Percentiles rank a stretch among this genome's conserved stretches.
Conservation (phyloP, 768 basidiomycete genomes). For the Obba rivulosa region DNA sequence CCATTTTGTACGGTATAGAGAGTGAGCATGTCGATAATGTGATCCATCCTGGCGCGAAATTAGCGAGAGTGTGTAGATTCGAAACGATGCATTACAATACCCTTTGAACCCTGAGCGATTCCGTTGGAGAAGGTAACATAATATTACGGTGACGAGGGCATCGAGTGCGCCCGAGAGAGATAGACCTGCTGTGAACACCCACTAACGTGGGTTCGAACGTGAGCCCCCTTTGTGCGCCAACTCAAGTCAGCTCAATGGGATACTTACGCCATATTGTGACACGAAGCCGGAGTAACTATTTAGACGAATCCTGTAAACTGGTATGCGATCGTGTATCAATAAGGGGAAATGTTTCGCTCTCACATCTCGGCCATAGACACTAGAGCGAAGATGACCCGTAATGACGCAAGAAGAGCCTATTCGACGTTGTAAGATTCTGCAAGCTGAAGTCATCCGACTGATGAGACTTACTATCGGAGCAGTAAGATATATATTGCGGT, state of each 20-base stretch:
- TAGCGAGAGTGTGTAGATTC: neutral
- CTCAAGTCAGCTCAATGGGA: neutral
- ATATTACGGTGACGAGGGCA: constrained; percentile 17
- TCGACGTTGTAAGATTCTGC: neutral
- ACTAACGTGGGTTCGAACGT: too few relatives aligned
- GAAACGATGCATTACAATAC: constrained; percentile 3
- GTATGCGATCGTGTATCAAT: neutral
- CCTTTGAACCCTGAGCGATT: constrained; percentile 14
- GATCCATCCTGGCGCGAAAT: constrained; percentile 14
- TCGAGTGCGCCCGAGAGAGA: constrained; percentile 19
- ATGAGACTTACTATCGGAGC: neutral
- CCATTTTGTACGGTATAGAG: constrained; percentile 22
- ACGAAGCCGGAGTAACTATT: constrained; percentile 13
- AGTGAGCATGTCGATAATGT: constrained; percentile 16
- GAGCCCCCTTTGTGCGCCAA: neutral
- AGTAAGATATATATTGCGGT: neutral
- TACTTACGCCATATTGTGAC: constrained; percentile 9
- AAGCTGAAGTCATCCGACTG: neutral
- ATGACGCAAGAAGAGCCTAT: neutral
- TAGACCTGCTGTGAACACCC: constrained; percentile 23
- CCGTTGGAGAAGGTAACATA: constrained; percentile 21
- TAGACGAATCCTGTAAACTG: constrained; percentile 8
- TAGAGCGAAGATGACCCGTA: neutral
- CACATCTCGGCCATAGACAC: neutral
- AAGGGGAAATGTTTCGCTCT: neutral